Percentiles rank a stretch among this genome's conserved stretches.
phyloP scores from a whole-genome alignment of 352 stramenopile genomes.

The Phytophthora nicotianae region DNA sequence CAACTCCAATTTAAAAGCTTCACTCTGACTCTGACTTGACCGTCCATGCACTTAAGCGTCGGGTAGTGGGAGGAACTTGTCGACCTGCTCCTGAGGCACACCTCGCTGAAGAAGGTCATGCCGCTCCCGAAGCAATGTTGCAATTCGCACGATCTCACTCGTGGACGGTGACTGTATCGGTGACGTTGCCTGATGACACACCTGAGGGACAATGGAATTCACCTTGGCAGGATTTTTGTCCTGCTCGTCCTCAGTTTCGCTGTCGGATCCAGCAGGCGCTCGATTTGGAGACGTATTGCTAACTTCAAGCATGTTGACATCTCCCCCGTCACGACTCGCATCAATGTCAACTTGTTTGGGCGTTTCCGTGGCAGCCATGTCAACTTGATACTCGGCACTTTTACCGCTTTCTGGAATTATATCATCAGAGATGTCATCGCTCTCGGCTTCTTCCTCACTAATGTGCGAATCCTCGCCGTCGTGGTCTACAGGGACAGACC shows the following conservation, averaged over 20 bases:
- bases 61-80: slow-evolving; percentile 36
- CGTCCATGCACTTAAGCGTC: slow-evolving; percentile 19
- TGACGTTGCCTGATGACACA: background rate
- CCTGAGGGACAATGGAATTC: slow-evolving; percentile 5
- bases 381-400: slow-evolving; percentile 3
- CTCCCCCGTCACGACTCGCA: slow-evolving; percentile 2
- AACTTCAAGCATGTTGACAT: background rate
- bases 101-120: slow-evolving; percentile 37
- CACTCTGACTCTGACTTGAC: slow-evolving; percentile 4
- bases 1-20: slow-evolving; percentile 2
- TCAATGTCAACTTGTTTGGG: slow-evolving; percentile 5
- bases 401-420: slow-evolving; percentile 7
- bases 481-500: background rate
- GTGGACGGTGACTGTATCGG: slow-evolving; percentile 23
- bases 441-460: slow-evolving; percentile 16
- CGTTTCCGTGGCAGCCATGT: slow-evolving; percentile 2
- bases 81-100: slow-evolving; percentile 32
- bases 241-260: slow-evolving; percentile 26
- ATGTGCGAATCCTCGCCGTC: slow-evolving; percentile 6
- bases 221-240: slow-evolving; percentile 11
- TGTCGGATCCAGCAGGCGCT: slow-evolving; percentile 9
- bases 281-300: slow-evolving; percentile 1
- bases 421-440: slow-evolving; percentile 6
- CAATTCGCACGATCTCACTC: slow-evolving; percentile 35
- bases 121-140: slow-evolving; percentile 35